Percentiles rank a stretch among this genome's conserved stretches.
Conservation (phyloP, 2,329 filamentous ascomycete species). For the Lojkania enalia region DNA sequence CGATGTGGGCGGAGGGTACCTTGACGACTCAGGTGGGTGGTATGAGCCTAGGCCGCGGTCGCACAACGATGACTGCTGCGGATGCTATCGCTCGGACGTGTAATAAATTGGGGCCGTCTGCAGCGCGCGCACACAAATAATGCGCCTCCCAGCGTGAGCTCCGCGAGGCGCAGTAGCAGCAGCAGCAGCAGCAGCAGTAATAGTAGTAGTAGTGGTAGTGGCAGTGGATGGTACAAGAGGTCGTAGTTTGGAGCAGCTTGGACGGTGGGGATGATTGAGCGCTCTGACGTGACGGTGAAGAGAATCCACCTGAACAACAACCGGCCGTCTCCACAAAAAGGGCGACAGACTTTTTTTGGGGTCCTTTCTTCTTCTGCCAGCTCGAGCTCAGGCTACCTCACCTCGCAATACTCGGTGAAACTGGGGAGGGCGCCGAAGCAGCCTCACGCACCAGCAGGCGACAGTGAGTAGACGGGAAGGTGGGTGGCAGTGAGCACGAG, state of each 20-base stretch:
- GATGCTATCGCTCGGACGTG: constrained; percentile 9
- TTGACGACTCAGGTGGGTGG: constrained; percentile 24
- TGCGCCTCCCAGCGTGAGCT: constrained; percentile 2
- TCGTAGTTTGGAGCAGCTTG: background rate
- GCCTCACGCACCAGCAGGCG: no score
- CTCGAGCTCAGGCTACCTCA: no score
- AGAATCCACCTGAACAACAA: background rate
- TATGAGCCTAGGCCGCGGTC: constrained; percentile 27
- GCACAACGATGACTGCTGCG: constrained; percentile 16
- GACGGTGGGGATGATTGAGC: no score
- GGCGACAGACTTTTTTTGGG: no score
- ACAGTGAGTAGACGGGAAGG: no score
- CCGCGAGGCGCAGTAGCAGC: constrained; percentile 14
- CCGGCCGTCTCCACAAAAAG: no score
- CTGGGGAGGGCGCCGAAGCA: no score
- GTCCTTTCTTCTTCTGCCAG: no score
- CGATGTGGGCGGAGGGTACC: constrained; percentile 21
- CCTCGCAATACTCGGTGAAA: no score
- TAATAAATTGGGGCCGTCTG: constrained; percentile 11
- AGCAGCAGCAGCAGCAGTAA: constrained; percentile 3
- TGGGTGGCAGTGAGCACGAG: no score
- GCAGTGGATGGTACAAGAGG: background rate
- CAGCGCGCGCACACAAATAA: background rate
- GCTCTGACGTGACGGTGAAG: background rate
- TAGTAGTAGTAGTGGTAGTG: background rate